These are phyloP conservation scores for Brassica napus DNA, from an alignment of 345 rosid genomes.

Conservation along the genomic window DNA sequence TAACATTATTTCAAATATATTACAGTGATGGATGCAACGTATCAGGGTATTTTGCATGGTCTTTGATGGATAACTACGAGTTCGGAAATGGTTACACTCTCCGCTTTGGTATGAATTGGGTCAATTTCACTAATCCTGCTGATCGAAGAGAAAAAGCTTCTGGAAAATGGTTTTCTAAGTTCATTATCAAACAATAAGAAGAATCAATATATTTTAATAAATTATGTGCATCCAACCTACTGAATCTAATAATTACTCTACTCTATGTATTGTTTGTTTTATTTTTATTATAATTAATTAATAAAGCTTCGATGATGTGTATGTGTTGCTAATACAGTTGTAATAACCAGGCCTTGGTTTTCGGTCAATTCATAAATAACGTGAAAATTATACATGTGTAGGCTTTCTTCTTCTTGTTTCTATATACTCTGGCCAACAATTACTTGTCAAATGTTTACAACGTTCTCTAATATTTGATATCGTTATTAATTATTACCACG, in stretches of 20 bases:
- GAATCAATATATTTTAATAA: background rate
- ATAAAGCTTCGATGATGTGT: background rate
- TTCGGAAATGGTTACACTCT: conserved; percentile 33
- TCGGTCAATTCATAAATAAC: background rate
- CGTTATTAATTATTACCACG: too few relatives aligned
- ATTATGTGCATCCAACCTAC: background rate
- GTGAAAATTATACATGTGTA: background rate
- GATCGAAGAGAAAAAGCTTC: conserved; percentile 31
- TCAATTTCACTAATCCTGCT: conserved; percentile 33
- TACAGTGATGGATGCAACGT: conserved; percentile 31
- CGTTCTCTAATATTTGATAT: too few relatives aligned
- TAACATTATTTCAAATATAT: background rate
- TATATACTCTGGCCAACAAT: background rate
- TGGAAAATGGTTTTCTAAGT: conserved; percentile 41
- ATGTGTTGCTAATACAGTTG: background rate
- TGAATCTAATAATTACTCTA: background rate
- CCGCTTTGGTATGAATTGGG: conserved; percentile 38
- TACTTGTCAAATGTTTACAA: too few relatives aligned
- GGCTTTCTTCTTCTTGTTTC: background rate
- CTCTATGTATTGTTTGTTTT: background rate
- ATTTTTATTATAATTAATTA: background rate
- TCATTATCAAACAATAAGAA: conserved; percentile 26
- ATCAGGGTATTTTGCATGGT: conserved; percentile 35
- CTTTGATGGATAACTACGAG: conserved; percentile 34
- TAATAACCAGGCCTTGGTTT: background rate